Evolutionary conservation across 129 eudicot species (phyloP).

Genomic region (Flaveria bidentis): DNA sequence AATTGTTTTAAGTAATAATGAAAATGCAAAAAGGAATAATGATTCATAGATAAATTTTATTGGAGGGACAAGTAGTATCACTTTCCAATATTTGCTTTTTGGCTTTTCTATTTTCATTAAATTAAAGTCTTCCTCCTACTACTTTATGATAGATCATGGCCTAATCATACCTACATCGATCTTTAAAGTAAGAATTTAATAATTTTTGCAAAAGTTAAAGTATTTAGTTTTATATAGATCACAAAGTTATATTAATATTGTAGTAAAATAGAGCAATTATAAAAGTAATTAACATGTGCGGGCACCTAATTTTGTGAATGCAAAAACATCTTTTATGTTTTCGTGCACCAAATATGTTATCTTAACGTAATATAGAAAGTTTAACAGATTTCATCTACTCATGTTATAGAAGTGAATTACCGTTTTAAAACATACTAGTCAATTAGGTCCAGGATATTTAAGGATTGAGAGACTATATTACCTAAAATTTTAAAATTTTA

Average conservation of each 20-base stretch:
- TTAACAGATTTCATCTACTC: too few species aligned
- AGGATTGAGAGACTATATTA: too few species aligned
- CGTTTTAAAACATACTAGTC: too few species aligned
- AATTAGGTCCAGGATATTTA: too few species aligned
- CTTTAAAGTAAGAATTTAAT: conserved; percentile 21
- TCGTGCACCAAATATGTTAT: background rate
- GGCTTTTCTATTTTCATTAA: conserved; percentile 32
- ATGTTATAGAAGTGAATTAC: too few species aligned
- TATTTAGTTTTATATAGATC: conserved; percentile 7
- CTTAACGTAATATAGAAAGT: too few species aligned
- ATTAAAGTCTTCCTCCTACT: conserved; percentile 30
- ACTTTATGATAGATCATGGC: conserved; percentile 42
- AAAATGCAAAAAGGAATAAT: conserved; percentile 23
- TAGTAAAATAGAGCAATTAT: background rate
- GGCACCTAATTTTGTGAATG: background rate
- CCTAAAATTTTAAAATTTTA: too few species aligned
- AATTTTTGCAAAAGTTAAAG: background rate
- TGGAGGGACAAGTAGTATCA: conserved; percentile 42
- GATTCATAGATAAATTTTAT: conserved; percentile 24
- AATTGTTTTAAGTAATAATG: background rate
- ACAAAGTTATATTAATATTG: background rate
- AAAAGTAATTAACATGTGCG: background rate
- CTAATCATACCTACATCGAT: conserved; percentile 38
- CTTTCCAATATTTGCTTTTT: conserved; percentile 43
- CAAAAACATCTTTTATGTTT: background rate